phyloP scores from a whole-genome alignment of 2,329 filamentous ascomycete species.

The Scorias spongiosa region DNA sequence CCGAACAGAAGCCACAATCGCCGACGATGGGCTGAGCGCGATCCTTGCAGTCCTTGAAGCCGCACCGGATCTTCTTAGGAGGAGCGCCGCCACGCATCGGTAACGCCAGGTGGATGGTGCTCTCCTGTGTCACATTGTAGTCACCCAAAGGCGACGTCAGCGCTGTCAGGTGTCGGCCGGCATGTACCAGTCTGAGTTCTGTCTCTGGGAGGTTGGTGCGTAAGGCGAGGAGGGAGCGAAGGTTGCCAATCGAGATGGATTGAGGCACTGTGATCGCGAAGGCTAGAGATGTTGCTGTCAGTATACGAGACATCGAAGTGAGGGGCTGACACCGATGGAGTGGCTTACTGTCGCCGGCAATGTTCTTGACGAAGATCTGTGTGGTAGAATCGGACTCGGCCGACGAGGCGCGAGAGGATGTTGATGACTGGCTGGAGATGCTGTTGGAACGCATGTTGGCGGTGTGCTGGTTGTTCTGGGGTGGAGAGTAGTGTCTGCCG shows the following conservation, averaged over 20 bases:
- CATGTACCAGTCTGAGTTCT: constrained; percentile 41
- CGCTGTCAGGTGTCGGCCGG: constrained; percentile 39
- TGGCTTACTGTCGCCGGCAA: constrained; percentile 41
- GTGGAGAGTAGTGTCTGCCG: too few species aligned
- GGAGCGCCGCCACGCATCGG: constrained; percentile 45
- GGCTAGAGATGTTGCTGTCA: constrained; percentile 26
- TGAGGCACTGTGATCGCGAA: constrained; percentile 41
- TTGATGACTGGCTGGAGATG: constrained; percentile 28
- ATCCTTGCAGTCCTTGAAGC: constrained; percentile 76
- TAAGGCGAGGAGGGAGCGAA: constrained; percentile 41
- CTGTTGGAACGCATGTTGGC: constrained; percentile 26
- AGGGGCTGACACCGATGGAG: neutral
- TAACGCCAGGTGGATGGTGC: constrained; percentile 39
- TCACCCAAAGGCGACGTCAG: constrained; percentile 29
- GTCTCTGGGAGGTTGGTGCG: constrained; percentile 38
- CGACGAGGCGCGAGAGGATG: constrained; percentile 21
- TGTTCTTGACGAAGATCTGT: constrained; percentile 47
- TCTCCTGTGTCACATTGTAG: constrained; percentile 33
- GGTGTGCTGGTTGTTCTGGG: neutral
- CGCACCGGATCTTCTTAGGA: constrained; percentile 69
- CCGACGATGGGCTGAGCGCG: constrained; percentile 85
- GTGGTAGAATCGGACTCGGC: constrained; percentile 36
- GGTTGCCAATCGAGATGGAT: constrained; percentile 39
- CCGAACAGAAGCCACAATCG: constrained; percentile 88
- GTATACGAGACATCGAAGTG: constrained; percentile 2